These are phyloP conservation scores for Aspergillus flavus DNA, from an alignment of 2,329 filamentous ascomycete species.

Conservation along the genomic window DNA sequence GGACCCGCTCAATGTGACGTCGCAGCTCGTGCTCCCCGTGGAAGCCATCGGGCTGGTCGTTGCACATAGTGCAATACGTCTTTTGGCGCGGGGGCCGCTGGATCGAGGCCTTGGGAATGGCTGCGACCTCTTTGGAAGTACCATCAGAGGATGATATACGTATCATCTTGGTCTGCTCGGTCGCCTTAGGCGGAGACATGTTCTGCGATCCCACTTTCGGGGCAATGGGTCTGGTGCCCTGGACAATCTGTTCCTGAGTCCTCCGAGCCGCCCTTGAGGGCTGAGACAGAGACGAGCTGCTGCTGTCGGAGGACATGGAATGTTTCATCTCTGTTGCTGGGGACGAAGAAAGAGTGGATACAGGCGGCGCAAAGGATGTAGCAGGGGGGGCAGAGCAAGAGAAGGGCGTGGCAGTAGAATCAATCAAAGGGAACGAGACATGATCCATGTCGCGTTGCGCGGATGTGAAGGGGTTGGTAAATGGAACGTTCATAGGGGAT, in stretches of 20 bases:
- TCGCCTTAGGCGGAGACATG: slow-evolving; percentile 33
- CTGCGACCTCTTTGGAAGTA: slow-evolving; percentile 57
- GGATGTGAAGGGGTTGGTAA: slow-evolving; percentile 25
- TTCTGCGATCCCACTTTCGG: slow-evolving; percentile 47
- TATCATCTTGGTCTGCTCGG: slow-evolving; percentile 51
- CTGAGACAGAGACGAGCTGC: slow-evolving; percentile 46
- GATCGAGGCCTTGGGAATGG: slow-evolving; percentile 58
- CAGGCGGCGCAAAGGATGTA: slow-evolving; percentile 30
- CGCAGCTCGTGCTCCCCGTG: slow-evolving; percentile 82
- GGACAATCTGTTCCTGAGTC: slow-evolving; percentile 52
- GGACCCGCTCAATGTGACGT: slow-evolving; percentile 68
- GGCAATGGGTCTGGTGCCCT: slow-evolving; percentile 53
- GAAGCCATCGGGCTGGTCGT: slow-evolving; percentile 75
- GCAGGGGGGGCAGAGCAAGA: slow-evolving; percentile 41
- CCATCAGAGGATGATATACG: slow-evolving; percentile 56
- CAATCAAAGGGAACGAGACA: slow-evolving; percentile 35
- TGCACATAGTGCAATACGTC: slow-evolving; percentile 70
- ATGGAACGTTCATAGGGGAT: slow-evolving; percentile 33
- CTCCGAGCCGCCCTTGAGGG: slow-evolving; percentile 50
- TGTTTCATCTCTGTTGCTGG: slow-evolving; percentile 54
- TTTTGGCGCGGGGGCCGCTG: slow-evolving; percentile 70
- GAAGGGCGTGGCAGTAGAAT: slow-evolving; percentile 34
- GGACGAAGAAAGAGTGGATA: slow-evolving; percentile 39
- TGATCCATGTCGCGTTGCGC: slow-evolving; percentile 24
- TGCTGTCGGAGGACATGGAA: slow-evolving; percentile 52